Percentiles rank a stretch among this genome's conserved stretches.
Evolutionary conservation across 371 early-diverging fungal genomes (phyloP).

Genomic region (Dinochytrium kinnereticum): DNA sequence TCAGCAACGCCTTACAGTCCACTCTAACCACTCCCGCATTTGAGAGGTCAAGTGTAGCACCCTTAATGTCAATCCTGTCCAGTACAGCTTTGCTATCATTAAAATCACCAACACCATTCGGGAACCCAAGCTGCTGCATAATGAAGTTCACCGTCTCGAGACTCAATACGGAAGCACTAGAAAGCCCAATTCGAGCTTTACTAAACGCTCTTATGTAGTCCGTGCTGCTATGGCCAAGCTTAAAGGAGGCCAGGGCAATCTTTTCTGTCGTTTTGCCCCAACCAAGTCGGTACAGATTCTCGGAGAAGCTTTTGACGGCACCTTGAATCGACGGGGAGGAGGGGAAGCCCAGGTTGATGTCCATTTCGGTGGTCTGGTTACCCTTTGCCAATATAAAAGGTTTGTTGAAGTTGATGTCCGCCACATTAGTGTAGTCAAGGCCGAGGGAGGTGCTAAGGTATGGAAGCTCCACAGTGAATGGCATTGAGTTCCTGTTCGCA

Average conservation of each 20-base stretch:
- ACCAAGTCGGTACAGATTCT: conserved; percentile 13
- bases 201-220: conserved; percentile 29
- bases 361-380: conserved; percentile 26
- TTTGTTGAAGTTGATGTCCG: conserved; percentile 11
- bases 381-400: conserved; percentile 21
- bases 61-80: conserved; percentile 21
- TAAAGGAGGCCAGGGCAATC: conserved; percentile 17
- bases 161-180: conserved; percentile 26
- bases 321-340: conserved; percentile 20
- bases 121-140: conserved; percentile 16
- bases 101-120: conserved; percentile 20
- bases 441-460: conserved; percentile 19
- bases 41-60: conserved; percentile 19
- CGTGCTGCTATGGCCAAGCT: conserved; percentile 33
- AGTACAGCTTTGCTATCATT: conserved; percentile 19
- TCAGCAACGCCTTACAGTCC: conserved; percentile 27
- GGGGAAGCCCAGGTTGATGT: conserved; percentile 27
- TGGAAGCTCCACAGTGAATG: conserved; percentile 2
- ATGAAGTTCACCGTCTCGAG: conserved; percentile 9
- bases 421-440: conserved; percentile 7
- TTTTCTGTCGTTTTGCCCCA: conserved; percentile 23
- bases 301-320: conserved; percentile 28
- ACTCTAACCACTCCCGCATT: conserved; percentile 17
- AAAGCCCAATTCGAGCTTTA: conserved; percentile 27
- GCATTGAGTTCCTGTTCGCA: neutral